phyloP scores from a whole-genome alignment of 2,329 filamentous ascomycete species.

The Fusarium verticillioides region DNA sequence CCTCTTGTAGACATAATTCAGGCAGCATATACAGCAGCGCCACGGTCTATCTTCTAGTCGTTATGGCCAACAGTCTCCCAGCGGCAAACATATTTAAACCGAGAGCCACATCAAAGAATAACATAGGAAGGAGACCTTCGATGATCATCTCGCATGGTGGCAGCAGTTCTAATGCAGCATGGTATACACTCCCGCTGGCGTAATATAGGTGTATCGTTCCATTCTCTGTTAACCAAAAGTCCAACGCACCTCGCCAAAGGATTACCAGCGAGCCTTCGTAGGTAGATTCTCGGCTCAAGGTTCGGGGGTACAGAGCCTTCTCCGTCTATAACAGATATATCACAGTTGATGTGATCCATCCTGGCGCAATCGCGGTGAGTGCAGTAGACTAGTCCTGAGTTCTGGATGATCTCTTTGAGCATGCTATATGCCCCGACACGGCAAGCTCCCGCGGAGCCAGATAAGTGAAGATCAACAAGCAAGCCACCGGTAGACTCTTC shows the following conservation, averaged over 20 bases:
- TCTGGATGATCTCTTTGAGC: rapidly evolving
- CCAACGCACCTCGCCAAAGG: background rate
- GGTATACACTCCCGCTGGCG: background rate
- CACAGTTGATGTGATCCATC: rapidly evolving
- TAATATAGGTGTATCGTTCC: rapidly evolving
- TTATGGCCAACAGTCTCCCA: too few relatives aligned
- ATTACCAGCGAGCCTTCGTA: rapidly evolving
- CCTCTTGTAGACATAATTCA: too few relatives aligned
- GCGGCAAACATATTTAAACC: too few relatives aligned
- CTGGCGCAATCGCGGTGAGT: rapidly evolving
- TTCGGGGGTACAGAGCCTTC: rapidly evolving
- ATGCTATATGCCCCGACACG: rapidly evolving
- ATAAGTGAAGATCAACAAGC: rapidly evolving
- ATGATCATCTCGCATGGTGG: rapidly evolving
- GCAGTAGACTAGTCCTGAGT: rapidly evolving
- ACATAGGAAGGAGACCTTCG: rapidly evolving
- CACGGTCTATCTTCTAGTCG: too few relatives aligned
- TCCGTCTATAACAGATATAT: rapidly evolving
- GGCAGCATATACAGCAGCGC: too few relatives aligned
- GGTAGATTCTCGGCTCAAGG: rapidly evolving
- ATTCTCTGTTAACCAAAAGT: rapidly evolving
- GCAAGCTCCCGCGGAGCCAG: rapidly evolving
- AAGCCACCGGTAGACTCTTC: rapidly evolving
- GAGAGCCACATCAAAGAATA: background rate
- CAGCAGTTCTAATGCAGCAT: background rate